Percentiles rank a stretch among this genome's conserved stretches.
Conservation (phyloP, 2,329 filamentous ascomycete genomes). For the Pseudogymnoascus sp. region DNA sequence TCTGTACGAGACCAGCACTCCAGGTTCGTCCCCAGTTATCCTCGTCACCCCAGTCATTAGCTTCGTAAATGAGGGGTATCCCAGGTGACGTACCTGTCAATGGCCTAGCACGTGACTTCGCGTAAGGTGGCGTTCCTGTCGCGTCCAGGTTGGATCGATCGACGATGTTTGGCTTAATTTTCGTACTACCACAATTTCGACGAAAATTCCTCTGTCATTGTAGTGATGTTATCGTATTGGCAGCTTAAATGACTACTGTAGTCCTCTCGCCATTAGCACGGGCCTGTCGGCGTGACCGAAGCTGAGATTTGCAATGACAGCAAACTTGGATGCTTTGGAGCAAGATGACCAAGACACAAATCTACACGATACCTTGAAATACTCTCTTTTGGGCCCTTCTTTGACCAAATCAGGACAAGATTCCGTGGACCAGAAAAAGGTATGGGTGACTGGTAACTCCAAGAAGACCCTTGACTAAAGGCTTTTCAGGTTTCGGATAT, state of each 20-base stretch:
- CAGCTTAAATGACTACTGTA: neutral
- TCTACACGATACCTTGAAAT: slow-evolving; percentile 66
- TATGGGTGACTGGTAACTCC: slow-evolving; percentile 25
- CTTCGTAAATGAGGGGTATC: slow-evolving; percentile 5
- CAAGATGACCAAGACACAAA: neutral
- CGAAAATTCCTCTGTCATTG: neutral
- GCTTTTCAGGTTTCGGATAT: slow-evolving; percentile 71
- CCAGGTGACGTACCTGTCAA: neutral
- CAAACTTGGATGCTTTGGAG: neutral
- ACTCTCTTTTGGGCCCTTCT: slow-evolving; percentile 82
- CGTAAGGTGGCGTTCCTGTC: neutral
- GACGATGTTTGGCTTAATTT: neutral
- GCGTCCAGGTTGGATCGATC: neutral
- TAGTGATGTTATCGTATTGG: neutral
- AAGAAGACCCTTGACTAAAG: slow-evolving; percentile 10
- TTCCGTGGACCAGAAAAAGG: slow-evolving; percentile 83
- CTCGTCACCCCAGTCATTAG: neutral
- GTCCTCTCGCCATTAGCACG: neutral
- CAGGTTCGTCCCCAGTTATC: neutral
- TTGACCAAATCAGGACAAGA: slow-evolving; percentile 92
- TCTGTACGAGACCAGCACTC: too few relatives aligned
- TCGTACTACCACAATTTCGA: neutral
- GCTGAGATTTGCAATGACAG: slow-evolving; percentile 3
- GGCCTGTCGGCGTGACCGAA: neutral
- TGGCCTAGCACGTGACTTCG: neutral